Evolutionary conservation across 495 filamentous ascomycete genomes (phyloP), one percentile per base, ranked within the genome.

Genomic region (Neurospora sp.): DNA sequence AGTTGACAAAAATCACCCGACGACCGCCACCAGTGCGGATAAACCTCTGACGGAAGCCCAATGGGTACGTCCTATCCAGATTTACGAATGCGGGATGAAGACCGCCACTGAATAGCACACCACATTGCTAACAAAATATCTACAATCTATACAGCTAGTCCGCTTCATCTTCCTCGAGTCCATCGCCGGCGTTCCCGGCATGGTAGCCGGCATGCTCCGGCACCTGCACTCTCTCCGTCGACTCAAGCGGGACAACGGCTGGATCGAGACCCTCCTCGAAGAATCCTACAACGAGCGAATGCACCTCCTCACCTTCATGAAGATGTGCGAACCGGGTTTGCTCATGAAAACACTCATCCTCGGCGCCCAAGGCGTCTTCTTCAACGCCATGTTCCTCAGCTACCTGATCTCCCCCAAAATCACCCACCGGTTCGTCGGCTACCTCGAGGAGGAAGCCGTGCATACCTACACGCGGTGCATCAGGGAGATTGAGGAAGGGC

Each of bases 271-370:
- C 0, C 86, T 98, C 0, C 87, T 98, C 4, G 96, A 98, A 81
- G 96, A 99, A 82, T 90, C 90, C 69, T 97, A 92, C 85, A 99
- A 99, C 78, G 96, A 99, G 80, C 88, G 95, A 1, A 98, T 98
- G 93, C 95, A 98, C 76, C 89, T 99, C 1, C 84, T 98, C 48
- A 97, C 93, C 0, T 98, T 98, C 84, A 88, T 98, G 77, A 94
- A 97, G 82, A 90, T 98, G 84, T 92, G 91, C 71, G 90, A 97
- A 77, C 95, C 94, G 0, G 95, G 94, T 84, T 75, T 88, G 86
- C 95, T 97, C 86, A 97, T 97, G 94, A 90, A 90, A 42, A 74
- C 92, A 37, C 91, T 96, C 88, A 91, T 96, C 46, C 86, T 98
- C 40, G 93, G 89, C 10, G 93, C 94, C 1, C 88, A 90, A 74